Evolutionary conservation across 2,329 filamentous ascomycete species (phyloP).

Genomic region (Chalara sp.): DNA sequence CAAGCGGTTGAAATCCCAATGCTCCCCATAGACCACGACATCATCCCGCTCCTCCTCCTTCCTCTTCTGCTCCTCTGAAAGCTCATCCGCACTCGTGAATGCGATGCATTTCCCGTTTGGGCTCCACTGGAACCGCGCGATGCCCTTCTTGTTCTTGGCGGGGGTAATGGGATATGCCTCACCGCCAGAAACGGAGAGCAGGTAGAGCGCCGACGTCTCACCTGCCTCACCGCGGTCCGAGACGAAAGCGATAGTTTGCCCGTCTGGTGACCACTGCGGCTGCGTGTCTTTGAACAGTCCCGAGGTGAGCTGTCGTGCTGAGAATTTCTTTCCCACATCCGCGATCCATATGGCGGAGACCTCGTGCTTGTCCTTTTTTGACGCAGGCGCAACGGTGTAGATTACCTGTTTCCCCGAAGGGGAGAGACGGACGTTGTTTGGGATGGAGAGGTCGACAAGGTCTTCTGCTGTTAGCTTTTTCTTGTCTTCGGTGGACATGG

Average conservation of each 20-base stretch:
- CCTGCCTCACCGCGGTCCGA: slow-evolving; percentile 27
- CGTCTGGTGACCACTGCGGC: slow-evolving; percentile 22
- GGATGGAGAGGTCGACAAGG: neutral
- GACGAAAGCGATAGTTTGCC: slow-evolving; percentile 26
- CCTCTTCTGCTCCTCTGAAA: slow-evolving; percentile 24
- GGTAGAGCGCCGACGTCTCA: slow-evolving; percentile 25
- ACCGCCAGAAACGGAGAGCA: slow-evolving; percentile 16
- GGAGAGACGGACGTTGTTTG: neutral
- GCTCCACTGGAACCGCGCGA: slow-evolving; percentile 23
- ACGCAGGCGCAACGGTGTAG: neutral
- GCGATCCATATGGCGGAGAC: slow-evolving; percentile 2
- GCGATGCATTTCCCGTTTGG: slow-evolving; percentile 30
- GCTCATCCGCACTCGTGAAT: slow-evolving; percentile 28
- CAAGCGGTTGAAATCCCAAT: slow-evolving; percentile 23
- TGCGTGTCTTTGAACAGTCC: neutral
- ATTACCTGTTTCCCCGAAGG: neutral
- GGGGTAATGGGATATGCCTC: slow-evolving; percentile 23
- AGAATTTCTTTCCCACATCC: slow-evolving; percentile 1
- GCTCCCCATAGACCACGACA: slow-evolving; percentile 29
- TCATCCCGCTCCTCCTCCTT: slow-evolving; percentile 28
- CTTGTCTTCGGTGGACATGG: neutral
- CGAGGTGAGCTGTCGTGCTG: slow-evolving; percentile 1
- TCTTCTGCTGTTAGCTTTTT: neutral
- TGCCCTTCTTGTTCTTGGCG: slow-evolving; percentile 19
- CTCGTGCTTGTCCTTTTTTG: neutral